phyloP scores from a whole-genome alignment of 495 filamentous ascomycete species.

The Talaromyces nanjingensis region DNA sequence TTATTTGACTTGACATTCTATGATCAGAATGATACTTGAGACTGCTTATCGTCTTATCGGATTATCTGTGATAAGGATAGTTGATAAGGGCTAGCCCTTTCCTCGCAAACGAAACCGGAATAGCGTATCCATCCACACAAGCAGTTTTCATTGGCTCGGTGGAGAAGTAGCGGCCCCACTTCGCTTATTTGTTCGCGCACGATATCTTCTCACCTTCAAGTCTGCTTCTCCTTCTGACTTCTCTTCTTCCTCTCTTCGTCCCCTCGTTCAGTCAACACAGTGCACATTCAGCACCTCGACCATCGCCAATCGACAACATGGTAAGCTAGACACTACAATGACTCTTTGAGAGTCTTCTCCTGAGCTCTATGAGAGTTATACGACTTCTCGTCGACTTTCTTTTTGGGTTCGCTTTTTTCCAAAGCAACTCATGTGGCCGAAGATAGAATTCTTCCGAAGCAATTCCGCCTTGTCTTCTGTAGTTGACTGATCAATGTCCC shows the following conservation, averaged over 20 bases:
- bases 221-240: constrained; percentile 12
- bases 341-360: constrained; percentile 22
- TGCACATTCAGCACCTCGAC: constrained; percentile 28
- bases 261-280: constrained; percentile 27
- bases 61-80: background rate
- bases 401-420: constrained; percentile 23
- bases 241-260: constrained; percentile 21
- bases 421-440: background rate
- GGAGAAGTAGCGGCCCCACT: background rate
- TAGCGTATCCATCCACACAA: background rate
- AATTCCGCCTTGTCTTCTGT: constrained; percentile 31
- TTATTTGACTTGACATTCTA: background rate
- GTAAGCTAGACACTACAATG: constrained; percentile 34
- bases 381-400: constrained; percentile 20
- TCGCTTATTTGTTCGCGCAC: constrained; percentile 11
- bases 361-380: constrained; percentile 31
- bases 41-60: background rate
- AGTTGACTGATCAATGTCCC: constrained; percentile 9
- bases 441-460: constrained; percentile 21
- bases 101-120: background rate
- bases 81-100: constrained; percentile 5
- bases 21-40: too few species aligned
- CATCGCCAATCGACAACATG: constrained; percentile 43
- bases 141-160: background rate
- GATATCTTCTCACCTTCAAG: constrained; percentile 2